Evolutionary conservation across 1,139 yeast genomes (phyloP).

Genomic region (Magnusiomyces ingens): DNA sequence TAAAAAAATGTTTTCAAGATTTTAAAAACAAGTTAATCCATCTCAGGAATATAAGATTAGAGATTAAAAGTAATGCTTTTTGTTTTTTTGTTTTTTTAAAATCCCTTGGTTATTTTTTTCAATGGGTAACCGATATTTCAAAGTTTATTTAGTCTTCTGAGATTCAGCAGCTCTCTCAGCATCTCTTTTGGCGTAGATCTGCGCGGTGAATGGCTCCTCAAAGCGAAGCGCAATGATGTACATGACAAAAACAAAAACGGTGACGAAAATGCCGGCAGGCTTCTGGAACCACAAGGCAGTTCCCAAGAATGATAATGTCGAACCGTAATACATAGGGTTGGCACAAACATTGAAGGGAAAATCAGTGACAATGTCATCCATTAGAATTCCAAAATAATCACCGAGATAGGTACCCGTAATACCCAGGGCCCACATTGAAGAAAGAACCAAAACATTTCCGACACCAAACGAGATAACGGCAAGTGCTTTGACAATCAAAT

Average conservation of each 20-base stretch:
- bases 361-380: slow-evolving; percentile 83
- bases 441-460: slow-evolving; percentile 74
- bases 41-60: too few species aligned
- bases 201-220: slow-evolving; percentile 95
- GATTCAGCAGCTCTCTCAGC: slow-evolving; percentile 29
- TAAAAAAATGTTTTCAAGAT: too few species aligned
- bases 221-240: slow-evolving; percentile 75
- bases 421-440: slow-evolving; percentile 92
- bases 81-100: background rate
- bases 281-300: slow-evolving; percentile 84
- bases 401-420: slow-evolving; percentile 95
- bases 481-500: slow-evolving; percentile 33
- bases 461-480: slow-evolving; percentile 47
- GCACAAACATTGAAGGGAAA: slow-evolving; percentile 88
- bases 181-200: slow-evolving; percentile 67
- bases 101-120: background rate
- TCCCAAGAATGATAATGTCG: slow-evolving; percentile 82
- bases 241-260: slow-evolving; percentile 70
- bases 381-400: slow-evolving; percentile 92
- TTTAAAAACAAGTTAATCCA: too few species aligned
- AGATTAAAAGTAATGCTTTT: too few species aligned
- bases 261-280: slow-evolving; percentile 75
- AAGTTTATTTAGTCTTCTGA: slow-evolving; percentile 8
- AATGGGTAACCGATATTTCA: background rate
- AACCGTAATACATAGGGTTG: slow-evolving; percentile 97